These are phyloP conservation scores for Lentinula detonsa DNA, from an alignment of 768 basidiomycete genomes.

Conservation along the genomic window DNA sequence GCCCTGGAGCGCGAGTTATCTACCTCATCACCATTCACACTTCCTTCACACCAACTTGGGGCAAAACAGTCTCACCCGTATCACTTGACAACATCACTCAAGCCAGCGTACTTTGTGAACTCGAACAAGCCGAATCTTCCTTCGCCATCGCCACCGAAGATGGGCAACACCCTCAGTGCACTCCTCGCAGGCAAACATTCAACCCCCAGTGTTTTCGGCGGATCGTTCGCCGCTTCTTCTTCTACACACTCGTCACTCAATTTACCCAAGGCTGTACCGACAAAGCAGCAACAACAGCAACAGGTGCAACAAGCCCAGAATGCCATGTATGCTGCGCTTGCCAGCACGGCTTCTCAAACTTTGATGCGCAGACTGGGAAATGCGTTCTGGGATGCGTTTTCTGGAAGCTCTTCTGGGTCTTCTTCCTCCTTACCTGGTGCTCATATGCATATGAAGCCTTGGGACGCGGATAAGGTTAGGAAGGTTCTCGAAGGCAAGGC, in stretches of 20 bases:
- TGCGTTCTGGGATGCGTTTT: constrained; percentile 89
- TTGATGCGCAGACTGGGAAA: constrained; percentile 60
- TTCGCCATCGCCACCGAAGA: constrained; percentile 12
- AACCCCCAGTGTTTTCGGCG: constrained; percentile 8
- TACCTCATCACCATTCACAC: constrained; percentile 1
- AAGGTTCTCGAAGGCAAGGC: constrained; percentile 80
- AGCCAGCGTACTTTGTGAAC: constrained; percentile 28
- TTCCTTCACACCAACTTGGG: constrained; percentile 1
- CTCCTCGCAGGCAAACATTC: constrained; percentile 39
- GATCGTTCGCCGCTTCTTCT: constrained; percentile 9
- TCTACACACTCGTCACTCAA: too few species aligned
- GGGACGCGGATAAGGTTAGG: constrained; percentile 77
- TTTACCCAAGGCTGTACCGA: not conserved
- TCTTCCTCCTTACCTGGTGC: constrained; percentile 18
- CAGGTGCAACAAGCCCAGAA: constrained; percentile 23
- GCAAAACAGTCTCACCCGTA: not conserved
- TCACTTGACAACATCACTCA: constrained; percentile 10
- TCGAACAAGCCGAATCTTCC: constrained; percentile 18
- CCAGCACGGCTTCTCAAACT: constrained; percentile 76
- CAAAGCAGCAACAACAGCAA: constrained; percentile 12
- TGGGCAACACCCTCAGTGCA: constrained; percentile 19
- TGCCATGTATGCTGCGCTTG: constrained; percentile 46
- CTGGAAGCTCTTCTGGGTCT: constrained; percentile 32
- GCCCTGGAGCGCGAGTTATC: constrained; percentile 2
- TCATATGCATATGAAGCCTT: constrained; percentile 17